These are phyloP conservation scores for Pseudogymnoascus sp. DNA, from an alignment of 2,329 filamentous ascomycete species.

Conservation along the genomic window DNA sequence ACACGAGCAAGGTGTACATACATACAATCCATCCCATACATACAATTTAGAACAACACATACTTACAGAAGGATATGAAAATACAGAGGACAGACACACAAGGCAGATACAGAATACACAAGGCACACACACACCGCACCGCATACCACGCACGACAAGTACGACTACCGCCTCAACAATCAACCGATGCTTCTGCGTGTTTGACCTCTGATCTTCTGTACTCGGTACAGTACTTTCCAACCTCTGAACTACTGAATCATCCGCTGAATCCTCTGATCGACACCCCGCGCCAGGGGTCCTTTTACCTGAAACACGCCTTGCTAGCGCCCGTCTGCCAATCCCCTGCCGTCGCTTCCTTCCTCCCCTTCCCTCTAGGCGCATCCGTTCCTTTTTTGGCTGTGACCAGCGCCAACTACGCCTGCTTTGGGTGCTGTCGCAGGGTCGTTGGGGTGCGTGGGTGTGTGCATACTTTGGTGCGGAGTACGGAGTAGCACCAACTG, in stretches of 20 bases:
- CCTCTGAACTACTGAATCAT: no score
- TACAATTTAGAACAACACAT: background rate
- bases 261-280: slow-evolving; percentile 7
- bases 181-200: background rate
- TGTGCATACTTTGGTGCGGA: background rate
- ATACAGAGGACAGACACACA: background rate
- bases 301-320: slow-evolving; percentile 1
- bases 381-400: background rate
- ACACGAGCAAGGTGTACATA: background rate
- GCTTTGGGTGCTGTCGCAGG: background rate
- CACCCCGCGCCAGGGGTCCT: slow-evolving; percentile 5
- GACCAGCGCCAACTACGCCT: background rate
- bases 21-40: no score
- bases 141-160: background rate
- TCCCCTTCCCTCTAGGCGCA: background rate
- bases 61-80: background rate
- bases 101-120: background rate
- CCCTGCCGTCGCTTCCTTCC: background rate
- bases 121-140: background rate
- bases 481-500: background rate
- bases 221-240: background rate
- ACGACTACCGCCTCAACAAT: background rate
- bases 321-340: slow-evolving; percentile 5
- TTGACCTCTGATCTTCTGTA: background rate
- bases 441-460: background rate